Base-by-base conservation (phyloP, 108 stramenopile species). In the Skeletonema tropicum region DNA sequence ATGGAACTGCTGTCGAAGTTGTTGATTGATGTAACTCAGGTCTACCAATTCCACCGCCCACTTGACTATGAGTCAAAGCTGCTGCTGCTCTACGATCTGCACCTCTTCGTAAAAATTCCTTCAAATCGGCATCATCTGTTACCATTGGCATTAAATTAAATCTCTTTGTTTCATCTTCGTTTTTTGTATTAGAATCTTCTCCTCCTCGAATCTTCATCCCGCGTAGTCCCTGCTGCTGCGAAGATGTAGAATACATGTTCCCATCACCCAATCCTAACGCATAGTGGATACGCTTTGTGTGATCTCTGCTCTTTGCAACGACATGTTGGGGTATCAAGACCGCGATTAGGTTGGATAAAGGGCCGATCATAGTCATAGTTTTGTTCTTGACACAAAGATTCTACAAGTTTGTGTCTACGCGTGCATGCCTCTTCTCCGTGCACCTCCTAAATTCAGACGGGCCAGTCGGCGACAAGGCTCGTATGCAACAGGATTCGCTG, bases 201-300 rank as follows among this genome's bases (percentile, higher is more conserved):
- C 36, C 52, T 48, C 35, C 48, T 49, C 70, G 57, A 36, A 25
- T 45, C 60, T 67, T 69, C 26, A 60, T 73, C 42, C 79, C 79
- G 31, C 79, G 72, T 48, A 80, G 60, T 17, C 79, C 71, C 36
- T 73, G 62, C 39, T 73, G 62, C 39, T 71, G 79, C 6, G 10
- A 45, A 45, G 26, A 29, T 29, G 15, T 55, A 2, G 33, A 48
- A 26, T 72, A 21, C 17, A 86, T 57, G 63, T 84, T 86, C 0
- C 89, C 90, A 79, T 91, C 90, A 13, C 90, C 90, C 21, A 91
- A 74, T 6, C 90, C 90, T 11, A 82, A 52, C 17, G 88, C 86
- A 46, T 80, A 89, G 77, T 91, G 90, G 3, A 74, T 64, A 4
- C 65, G 49, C 19, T 58, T 55, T 55, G 23, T 55, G 21, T 55